Conservation (phyloP, 805 yeast species). For the Wickerhamiella slavikovae region DNA sequence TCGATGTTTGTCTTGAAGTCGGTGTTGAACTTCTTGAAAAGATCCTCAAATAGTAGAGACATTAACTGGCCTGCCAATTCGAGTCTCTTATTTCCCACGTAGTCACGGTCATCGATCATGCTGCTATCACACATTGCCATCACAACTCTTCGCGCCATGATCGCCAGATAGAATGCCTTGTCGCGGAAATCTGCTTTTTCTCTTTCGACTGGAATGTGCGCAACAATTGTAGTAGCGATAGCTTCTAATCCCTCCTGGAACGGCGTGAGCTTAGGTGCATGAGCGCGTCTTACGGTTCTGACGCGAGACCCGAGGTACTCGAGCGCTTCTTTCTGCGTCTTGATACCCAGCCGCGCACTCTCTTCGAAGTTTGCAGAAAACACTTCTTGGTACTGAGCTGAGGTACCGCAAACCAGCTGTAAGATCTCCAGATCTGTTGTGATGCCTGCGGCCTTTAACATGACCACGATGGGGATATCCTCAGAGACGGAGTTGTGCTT, state of each 20-base stretch:
- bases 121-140: conserved; percentile 89
- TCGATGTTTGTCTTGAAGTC: conserved; percentile 91
- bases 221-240: conserved; percentile 78
- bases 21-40: conserved; percentile 85
- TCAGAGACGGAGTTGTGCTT: conserved; percentile 92
- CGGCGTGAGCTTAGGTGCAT: conserved; percentile 56
- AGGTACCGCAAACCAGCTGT: conserved; percentile 84
- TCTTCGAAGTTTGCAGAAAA: conserved; percentile 91
- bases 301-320: conserved; percentile 82
- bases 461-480: conserved; percentile 85
- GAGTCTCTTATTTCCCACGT: conserved; percentile 92
- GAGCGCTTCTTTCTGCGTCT: conserved; percentile 84
- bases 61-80: conserved; percentile 95
- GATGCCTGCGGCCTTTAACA: conserved; percentile 85
- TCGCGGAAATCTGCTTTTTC: conserved; percentile 58
- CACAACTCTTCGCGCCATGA: conserved; percentile 90
- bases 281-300: conserved; percentile 74
- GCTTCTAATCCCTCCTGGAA: conserved; percentile 91
- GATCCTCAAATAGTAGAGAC: conserved; percentile 87
- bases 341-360: conserved; percentile 64
- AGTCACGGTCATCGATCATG: conserved; percentile 96
- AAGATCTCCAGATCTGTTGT: conserved; percentile 81
- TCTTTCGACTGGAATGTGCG: conserved; percentile 72
- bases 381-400: conserved; percentile 72
- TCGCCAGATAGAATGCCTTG: conserved; percentile 82